Conservation (phyloP, 2,329 filamentous ascomycete genomes). For the Colletotrichum tropicicola region DNA sequence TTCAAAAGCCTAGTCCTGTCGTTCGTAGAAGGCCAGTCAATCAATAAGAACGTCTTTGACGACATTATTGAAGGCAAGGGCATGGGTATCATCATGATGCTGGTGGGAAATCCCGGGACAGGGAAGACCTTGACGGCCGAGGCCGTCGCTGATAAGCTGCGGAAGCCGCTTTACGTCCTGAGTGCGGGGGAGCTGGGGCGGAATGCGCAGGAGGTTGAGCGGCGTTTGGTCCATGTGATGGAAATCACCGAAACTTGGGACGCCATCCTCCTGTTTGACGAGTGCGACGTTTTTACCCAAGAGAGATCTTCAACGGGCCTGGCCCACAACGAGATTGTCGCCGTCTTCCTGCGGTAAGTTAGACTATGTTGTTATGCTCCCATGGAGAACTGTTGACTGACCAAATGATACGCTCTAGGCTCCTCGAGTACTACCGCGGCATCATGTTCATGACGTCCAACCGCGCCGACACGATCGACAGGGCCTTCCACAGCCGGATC, state of each 20-base stretch:
- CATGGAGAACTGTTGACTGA: neutral
- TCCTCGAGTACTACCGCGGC: slow-evolving; percentile 87
- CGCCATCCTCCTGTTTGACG: neutral
- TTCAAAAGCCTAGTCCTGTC: neutral
- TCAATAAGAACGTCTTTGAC: neutral
- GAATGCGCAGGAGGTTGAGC: neutral
- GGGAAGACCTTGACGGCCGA: neutral
- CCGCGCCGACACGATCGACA: slow-evolving; percentile 65
- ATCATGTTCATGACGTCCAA: slow-evolving; percentile 92
- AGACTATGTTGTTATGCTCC: neutral
- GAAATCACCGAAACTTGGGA: neutral
- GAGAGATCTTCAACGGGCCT: neutral
- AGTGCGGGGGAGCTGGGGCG: neutral
- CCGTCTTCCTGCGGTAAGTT: neutral
- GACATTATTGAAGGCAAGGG: neutral
- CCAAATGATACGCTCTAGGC: neutral
- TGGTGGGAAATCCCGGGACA: neutral
- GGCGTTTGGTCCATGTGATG: neutral
- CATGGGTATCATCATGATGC: neutral
- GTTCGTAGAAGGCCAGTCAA: neutral
- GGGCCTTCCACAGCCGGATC: slow-evolving; percentile 48
- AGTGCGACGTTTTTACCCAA: neutral
- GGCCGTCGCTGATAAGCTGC: neutral
- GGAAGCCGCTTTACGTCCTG: neutral
- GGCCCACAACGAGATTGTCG: neutral